A percentile compares a stretch with the other conserved stretches of the same genome.
These are phyloP conservation scores for Geotrichum australiense DNA, from an alignment of 1,139 yeast genomes.

Conservation along the genomic window DNA sequence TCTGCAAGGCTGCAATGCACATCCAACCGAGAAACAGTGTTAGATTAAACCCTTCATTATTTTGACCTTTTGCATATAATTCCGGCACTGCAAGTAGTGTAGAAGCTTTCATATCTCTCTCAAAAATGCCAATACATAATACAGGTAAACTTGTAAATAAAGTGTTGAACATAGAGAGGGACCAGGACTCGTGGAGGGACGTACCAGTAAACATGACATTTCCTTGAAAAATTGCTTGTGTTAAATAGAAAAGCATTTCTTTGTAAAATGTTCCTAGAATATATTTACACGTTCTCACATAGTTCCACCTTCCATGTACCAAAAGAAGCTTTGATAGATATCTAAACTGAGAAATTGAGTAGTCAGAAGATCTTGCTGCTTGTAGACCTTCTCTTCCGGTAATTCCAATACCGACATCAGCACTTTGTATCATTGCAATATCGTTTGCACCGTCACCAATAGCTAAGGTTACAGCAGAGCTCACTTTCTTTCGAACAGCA, in stretches of 20 bases:
- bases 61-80: slow-evolving; percentile 69
- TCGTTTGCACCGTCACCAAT: slow-evolving; percentile 99
- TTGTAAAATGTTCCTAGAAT: slow-evolving; percentile 92
- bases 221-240: slow-evolving; percentile 83
- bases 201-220: slow-evolving; percentile 88
- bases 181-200: slow-evolving; percentile 91
- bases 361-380: slow-evolving; percentile 93
- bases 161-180: slow-evolving; percentile 93
- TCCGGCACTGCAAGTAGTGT: slow-evolving; percentile 91
- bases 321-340: slow-evolving; percentile 70
- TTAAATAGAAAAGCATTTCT: slow-evolving; percentile 77
- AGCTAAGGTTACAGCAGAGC: slow-evolving; percentile 73
- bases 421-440: slow-evolving; percentile 97
- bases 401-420: slow-evolving; percentile 95
- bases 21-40: slow-evolving; percentile 71
- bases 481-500: slow-evolving; percentile 59
- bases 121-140: slow-evolving; percentile 86
- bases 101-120: slow-evolving; percentile 79
- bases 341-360: slow-evolving; percentile 90
- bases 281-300: slow-evolving; percentile 83
- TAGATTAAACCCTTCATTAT: slow-evolving; percentile 68
- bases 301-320: slow-evolving; percentile 94
- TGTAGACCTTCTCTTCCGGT: slow-evolving; percentile 96
- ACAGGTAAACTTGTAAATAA: slow-evolving; percentile 90
- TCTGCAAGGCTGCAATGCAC: slow-evolving; percentile 63